Conservation (phyloP, 805 yeast genomes). For the Myxozyma melibiosi region DNA sequence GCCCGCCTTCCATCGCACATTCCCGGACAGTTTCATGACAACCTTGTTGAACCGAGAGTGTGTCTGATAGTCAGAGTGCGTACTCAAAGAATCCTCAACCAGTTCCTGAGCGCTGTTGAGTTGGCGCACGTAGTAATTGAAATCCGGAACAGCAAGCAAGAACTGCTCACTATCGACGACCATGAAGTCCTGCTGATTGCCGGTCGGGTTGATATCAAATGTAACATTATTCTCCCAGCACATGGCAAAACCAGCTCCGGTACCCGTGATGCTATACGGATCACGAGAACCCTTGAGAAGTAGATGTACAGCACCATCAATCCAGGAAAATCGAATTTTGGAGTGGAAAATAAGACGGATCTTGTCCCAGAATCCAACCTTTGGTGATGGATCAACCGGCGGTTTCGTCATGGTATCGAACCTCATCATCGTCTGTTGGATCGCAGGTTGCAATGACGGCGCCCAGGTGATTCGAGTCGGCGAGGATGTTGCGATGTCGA, state of each 20-base stretch:
- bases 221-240: conserved; percentile 66
- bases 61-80: conserved; percentile 34
- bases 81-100: conserved; percentile 20
- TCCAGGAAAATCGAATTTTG: conserved; percentile 49
- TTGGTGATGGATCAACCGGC: conserved; percentile 81
- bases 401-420: conserved; percentile 87
- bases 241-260: conserved; percentile 74
- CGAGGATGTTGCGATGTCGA: conserved; percentile 55
- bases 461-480: conserved; percentile 83
- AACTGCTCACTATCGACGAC: conserved; percentile 63
- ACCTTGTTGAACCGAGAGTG: conserved; percentile 46
- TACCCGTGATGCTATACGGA: conserved; percentile 72
- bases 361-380: conserved; percentile 93
- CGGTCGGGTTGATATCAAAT: conserved; percentile 64
- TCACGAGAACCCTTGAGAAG: conserved; percentile 57
- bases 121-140: conserved; percentile 48
- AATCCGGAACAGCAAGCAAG: conserved; percentile 76
- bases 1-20: conserved; percentile 78
- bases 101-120: conserved; percentile 36
- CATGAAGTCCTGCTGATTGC: conserved; percentile 68
- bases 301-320: conserved; percentile 47
- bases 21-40: conserved; percentile 63
- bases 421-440: conserved; percentile 74
- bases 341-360: conserved; percentile 78
- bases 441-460: conserved; percentile 77